Base-by-base conservation (phyloP, 2,329 filamentous ascomycete genomes). In the Didymella keratinophila region DNA sequence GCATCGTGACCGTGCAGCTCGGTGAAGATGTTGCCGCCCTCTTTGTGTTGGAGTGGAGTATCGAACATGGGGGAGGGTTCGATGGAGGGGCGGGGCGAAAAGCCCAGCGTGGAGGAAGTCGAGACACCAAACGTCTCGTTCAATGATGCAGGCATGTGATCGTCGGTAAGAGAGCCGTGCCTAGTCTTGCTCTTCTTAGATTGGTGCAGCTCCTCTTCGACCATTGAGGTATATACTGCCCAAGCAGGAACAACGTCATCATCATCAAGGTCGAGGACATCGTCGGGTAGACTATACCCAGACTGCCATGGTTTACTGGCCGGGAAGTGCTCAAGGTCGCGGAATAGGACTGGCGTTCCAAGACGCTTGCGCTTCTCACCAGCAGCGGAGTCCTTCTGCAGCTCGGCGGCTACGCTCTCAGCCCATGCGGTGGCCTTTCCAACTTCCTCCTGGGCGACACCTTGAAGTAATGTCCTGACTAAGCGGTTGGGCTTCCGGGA, bases 51-150 rank as follows among this genome's bases (percentile, higher is more conserved):
- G 8, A 58, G 30, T 3, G 61, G 49, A 16, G 58, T 58, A 11
- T 61, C 60, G 58, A 76, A 76, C 68, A 75, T 72, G 12, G 73
- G 73, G 3, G 73, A 75, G 11, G 73, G 70, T 10, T 69, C 62
- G 23, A 60, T 58, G 14, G 71, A 65, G 18, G 71, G 66, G 12
- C 74, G 70, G 20, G 74, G 74, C n/a, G 70, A 66, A 6, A 72
- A 51, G 46, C 74, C 72, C 2, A 51, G 49, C 18, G 62, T 47
- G 27, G 71, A 71, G 11, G 67, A 61, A 0, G 68, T 68, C 8
- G 62, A 59, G 30, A 63, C 69, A 37, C 41, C 46, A 28, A 58
- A 61, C 7, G 62, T 47, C 18, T 74, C 65, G 37, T 71, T 67
- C 44, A 72, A 60, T 14, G 71, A 67, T 1, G 51, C 57, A 16